Evolutionary conservation across 1,284 basidiomycete genomes (phyloP).

Genomic region (Takashimella tepidaria): DNA sequence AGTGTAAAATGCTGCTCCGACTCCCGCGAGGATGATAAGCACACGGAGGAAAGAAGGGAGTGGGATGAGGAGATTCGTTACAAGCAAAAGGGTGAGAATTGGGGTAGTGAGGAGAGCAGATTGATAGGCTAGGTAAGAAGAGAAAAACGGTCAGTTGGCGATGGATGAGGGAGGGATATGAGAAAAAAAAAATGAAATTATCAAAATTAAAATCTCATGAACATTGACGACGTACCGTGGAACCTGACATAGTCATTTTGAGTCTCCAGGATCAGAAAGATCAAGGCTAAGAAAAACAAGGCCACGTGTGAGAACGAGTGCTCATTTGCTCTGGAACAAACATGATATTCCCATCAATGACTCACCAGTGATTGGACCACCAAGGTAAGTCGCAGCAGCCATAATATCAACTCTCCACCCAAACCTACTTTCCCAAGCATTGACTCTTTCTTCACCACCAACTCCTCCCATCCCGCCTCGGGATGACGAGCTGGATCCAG

Average conservation of each 20-base stretch:
- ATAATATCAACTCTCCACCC: slow-evolving; percentile 66
- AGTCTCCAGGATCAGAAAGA: slow-evolving; percentile 67
- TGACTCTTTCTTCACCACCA: slow-evolving; percentile 53
- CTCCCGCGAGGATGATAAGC: slow-evolving; percentile 25
- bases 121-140: slow-evolving; percentile 62
- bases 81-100: slow-evolving; percentile 58
- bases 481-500: not conserved
- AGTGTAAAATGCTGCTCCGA: slow-evolving; percentile 29
- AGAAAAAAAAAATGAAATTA: not conserved
- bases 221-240: slow-evolving; percentile 60
- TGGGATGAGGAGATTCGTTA: slow-evolving; percentile 57
- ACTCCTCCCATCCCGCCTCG: too few species aligned
- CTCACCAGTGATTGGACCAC: slow-evolving; percentile 70
- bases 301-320: too few species aligned
- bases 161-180: not conserved
- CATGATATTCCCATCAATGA: slow-evolving; percentile 4
- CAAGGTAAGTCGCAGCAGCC: slow-evolving; percentile 62
- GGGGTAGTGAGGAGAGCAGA: slow-evolving; percentile 67
- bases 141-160: not conserved
- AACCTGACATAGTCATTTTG: slow-evolving; percentile 75
- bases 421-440: slow-evolving; percentile 67
- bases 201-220: too few species aligned
- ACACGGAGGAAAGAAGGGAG: slow-evolving; percentile 44
- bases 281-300: slow-evolving; percentile 57
- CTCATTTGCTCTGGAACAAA: not conserved